Conservation (phyloP, 2,329 filamentous ascomycete genomes). For the Trichophaea hybrida region DNA sequence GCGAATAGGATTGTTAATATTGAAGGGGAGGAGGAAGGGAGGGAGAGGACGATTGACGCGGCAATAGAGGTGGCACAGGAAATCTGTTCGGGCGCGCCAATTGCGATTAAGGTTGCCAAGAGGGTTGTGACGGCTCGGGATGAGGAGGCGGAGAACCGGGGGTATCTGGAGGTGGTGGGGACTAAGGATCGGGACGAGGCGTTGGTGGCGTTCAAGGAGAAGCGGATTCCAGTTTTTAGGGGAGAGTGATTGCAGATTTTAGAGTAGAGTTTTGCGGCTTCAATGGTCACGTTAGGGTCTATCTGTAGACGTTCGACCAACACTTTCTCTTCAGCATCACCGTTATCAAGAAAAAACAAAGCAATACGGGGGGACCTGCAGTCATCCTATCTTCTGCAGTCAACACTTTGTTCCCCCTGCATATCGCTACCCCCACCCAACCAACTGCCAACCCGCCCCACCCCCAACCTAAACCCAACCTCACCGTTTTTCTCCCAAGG, state of each 20-base stretch:
- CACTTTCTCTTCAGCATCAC: too few species aligned
- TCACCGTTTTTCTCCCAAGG: too few species aligned
- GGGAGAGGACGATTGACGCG: slow-evolving; percentile 29
- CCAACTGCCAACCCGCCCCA: too few species aligned
- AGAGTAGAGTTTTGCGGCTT: too few species aligned
- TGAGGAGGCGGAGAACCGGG: slow-evolving; percentile 69
- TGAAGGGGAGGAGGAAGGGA: slow-evolving; percentile 33
- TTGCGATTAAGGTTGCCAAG: slow-evolving; percentile 66
- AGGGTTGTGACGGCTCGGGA: slow-evolving; percentile 56
- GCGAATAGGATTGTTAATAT: slow-evolving; percentile 69
- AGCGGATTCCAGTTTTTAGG: slow-evolving; percentile 54
- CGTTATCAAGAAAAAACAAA: too few species aligned
- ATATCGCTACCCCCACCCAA: too few species aligned
- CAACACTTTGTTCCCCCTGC: too few species aligned
- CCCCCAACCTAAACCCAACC: too few species aligned
- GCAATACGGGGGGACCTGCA: too few species aligned
- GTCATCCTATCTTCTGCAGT: too few species aligned
- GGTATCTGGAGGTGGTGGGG: slow-evolving; percentile 68
- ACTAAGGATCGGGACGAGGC: slow-evolving; percentile 85
- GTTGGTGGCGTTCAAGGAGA: slow-evolving; percentile 67
- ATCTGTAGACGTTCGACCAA: too few species aligned
- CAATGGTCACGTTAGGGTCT: too few species aligned
- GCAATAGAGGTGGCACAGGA: slow-evolving; percentile 50
- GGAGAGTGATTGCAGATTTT: slow-evolving; percentile 32
- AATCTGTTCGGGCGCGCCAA: slow-evolving; percentile 79